Evolutionary conservation across 1,284 basidiomycete species (phyloP).

Genomic region (Leccinum variabile): DNA sequence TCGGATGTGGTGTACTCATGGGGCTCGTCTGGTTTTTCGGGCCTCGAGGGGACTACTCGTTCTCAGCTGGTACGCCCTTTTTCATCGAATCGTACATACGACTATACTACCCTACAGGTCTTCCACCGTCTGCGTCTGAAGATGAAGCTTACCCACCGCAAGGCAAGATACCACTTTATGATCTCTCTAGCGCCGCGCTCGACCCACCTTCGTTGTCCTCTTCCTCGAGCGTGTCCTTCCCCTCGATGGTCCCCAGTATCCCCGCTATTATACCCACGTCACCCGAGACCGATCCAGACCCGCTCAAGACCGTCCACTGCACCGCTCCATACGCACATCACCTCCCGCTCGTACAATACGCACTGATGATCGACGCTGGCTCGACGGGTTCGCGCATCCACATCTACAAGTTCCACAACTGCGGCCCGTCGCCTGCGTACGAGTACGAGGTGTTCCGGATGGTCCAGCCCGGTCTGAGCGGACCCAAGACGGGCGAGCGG

Average conservation of each 20-base stretch:
- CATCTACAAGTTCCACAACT: constrained; percentile 97
- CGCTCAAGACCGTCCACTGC: constrained; percentile 67
- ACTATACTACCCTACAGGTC: constrained; percentile 11
- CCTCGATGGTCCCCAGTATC: not conserved
- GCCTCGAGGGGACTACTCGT: constrained; percentile 39
- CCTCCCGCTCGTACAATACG: constrained; percentile 80
- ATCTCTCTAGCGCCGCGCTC: not conserved
- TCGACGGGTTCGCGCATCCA: constrained; percentile 97
- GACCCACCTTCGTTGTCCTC: constrained; percentile 8
- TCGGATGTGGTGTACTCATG: constrained; percentile 55
- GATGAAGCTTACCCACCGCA: constrained; percentile 24
- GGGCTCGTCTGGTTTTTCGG: constrained; percentile 64
- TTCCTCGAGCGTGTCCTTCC: constrained; percentile 1
- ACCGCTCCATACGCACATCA: constrained; percentile 49
- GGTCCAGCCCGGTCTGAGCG: constrained; percentile 72
- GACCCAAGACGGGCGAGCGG: constrained; percentile 30
- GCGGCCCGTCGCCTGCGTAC: constrained; percentile 73
- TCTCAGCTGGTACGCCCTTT: constrained; percentile 22
- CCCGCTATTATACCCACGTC: constrained; percentile 42
- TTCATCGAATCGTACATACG: not conserved
- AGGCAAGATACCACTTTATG: constrained; percentile 17
- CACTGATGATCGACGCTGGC: constrained; percentile 97
- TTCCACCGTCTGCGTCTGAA: constrained; percentile 22
- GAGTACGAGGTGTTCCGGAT: constrained; percentile 94
- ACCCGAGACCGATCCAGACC: constrained; percentile 65